Evolutionary conservation across 148 eudicot species (phyloP).

Genomic region (Rhododendron simsii): DNA sequence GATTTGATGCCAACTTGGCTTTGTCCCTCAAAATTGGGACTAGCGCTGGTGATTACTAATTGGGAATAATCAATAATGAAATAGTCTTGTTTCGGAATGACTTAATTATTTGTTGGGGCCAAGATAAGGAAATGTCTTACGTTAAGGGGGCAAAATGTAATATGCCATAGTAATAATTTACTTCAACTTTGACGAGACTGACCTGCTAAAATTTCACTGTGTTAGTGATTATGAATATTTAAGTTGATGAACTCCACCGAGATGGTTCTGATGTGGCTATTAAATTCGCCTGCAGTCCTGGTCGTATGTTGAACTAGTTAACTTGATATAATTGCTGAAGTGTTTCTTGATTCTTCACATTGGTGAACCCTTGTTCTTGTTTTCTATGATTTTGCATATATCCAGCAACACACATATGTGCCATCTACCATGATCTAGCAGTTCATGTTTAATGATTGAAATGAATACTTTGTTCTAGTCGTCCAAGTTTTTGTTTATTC

Average conservation of each 20-base stretch:
- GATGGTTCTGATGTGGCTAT: not conserved
- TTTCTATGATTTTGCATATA: not conserved
- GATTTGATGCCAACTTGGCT: not conserved
- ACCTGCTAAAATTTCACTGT: not conserved
- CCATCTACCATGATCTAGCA: not conserved
- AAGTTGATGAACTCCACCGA: not conserved
- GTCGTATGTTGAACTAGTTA: not conserved
- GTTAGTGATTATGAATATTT: not conserved
- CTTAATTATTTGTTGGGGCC: not conserved
- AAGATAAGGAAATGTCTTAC: not conserved
- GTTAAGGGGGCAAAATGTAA: not conserved
- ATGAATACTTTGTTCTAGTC: not conserved
- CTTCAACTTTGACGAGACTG: not conserved
- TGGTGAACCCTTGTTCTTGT: conserved; percentile 1
- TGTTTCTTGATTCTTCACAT: not conserved
- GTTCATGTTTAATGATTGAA: not conserved
- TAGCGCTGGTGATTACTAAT: not conserved
- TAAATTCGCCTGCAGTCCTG: not conserved
- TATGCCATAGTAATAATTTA: not conserved
- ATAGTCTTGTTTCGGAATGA: not conserved
- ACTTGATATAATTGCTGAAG: not conserved
- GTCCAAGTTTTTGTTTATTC: not conserved
- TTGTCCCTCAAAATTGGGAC: not conserved
- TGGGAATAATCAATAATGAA: not conserved
- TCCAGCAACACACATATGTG: not conserved